Evolutionary conservation across 2,329 filamentous ascomycete species (phyloP).

Genomic region (Paecilomyces formosus): DNA sequence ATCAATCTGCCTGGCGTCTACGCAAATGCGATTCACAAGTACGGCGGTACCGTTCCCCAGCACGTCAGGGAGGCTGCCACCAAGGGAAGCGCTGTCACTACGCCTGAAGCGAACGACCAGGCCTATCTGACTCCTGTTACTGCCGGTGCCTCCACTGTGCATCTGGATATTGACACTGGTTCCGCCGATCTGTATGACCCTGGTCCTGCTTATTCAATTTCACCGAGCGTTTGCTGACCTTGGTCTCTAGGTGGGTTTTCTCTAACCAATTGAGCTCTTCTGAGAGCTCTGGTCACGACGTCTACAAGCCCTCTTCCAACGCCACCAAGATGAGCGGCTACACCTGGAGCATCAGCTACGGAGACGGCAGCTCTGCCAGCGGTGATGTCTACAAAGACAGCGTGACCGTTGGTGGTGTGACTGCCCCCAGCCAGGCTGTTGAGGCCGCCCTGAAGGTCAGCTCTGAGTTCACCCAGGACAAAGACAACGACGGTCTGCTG

Average conservation of each 20-base stretch:
- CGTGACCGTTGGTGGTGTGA: conserved; percentile 54
- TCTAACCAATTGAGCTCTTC: conserved; percentile 48
- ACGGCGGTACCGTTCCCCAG: conserved; percentile 20
- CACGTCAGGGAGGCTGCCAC: conserved; percentile 22
- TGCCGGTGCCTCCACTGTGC: conserved; percentile 56
- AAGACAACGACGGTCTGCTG: conserved; percentile 52
- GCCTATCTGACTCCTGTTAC: conserved; percentile 57
- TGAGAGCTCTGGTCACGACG: conserved; percentile 46
- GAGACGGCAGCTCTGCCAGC: conserved; percentile 55
- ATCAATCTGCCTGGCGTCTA: conserved; percentile 23
- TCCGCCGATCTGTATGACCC: conserved; percentile 56
- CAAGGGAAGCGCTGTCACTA: conserved; percentile 30
- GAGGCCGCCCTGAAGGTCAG: conserved; percentile 58
- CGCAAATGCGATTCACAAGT: conserved; percentile 21
- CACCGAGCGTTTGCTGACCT: conserved; percentile 5
- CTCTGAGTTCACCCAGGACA: conserved; percentile 42
- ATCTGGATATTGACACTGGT: conserved; percentile 65
- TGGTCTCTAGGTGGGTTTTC: conserved; percentile 54
- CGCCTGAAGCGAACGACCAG: conserved; percentile 44
- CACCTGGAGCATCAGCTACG: conserved; percentile 57
- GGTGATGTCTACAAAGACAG: conserved; percentile 61
- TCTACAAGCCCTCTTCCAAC: conserved; percentile 50
- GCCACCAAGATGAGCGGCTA: conserved; percentile 41
- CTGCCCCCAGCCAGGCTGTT: conserved; percentile 55
- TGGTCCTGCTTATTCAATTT: neutral